Base-by-base conservation (phyloP, 495 filamentous ascomycete genomes). In the Penicillium manginii region DNA sequence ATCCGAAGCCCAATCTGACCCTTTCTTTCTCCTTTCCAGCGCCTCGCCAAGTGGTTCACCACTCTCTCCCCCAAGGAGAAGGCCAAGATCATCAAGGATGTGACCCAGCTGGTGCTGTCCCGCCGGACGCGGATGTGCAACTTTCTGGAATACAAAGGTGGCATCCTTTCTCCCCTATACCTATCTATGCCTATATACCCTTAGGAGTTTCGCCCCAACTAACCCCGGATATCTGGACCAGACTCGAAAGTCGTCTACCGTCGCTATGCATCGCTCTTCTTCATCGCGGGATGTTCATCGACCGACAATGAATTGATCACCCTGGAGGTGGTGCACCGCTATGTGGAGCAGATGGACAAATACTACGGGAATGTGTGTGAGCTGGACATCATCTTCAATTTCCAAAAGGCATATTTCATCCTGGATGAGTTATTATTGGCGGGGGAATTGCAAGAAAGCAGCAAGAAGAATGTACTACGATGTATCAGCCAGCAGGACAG, bases 331-430 rank as follows among this genome's bases (percentile, higher is more conserved):
- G 93, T 99, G 49, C 94, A 99, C 77, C 91, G 94, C 64, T 98
- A 97, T 73, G 94, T 98, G 50, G 94, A 99, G 74, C 94, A 98
- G 78, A 99, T 98, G 94, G 94, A 99, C 83, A 99, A 98, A 73
- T 99, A 98, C 82, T 99, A 99, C 72, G 94, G 94, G 73, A 99
- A 99, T 76, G 94, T 99, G 57, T 99, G 94, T 85, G 96, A 99
- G 80, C 81, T 98, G 63, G 94, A 98, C 68, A 94, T 98, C 70
- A 97, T 98, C 68, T 99, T 99, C 84, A 98, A 98, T 75, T 98
- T 98, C 74, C 94, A 97, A 71, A 98, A 98, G 79, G 94, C 96
- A 54, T 99, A 99, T 74, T 97, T 96, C 75, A 98, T 99, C 65
- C 83, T 99, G 21, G 94, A 99, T 68, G 94, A 99, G 81, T 83